Percentiles rank a stretch among this genome's conserved stretches.
Conservation (phyloP, 768 basidiomycete species). For the Trametes punicea region DNA sequence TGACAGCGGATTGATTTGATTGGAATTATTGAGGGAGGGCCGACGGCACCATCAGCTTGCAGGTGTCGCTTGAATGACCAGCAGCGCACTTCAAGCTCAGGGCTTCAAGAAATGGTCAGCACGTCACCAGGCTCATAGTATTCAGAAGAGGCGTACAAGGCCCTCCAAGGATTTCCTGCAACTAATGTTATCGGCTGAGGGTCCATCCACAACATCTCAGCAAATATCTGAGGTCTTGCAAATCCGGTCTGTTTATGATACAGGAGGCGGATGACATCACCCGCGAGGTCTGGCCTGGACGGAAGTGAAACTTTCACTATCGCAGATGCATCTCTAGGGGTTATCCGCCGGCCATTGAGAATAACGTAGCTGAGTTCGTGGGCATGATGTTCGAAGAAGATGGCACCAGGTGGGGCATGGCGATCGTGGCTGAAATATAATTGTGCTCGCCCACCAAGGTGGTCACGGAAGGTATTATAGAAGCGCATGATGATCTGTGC, state of each 20-base stretch:
- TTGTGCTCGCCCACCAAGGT: neutral
- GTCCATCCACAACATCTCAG: neutral
- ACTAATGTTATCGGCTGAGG: neutral
- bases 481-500: neutral
- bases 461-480: neutral
- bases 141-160: too few species aligned
- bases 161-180: neutral
- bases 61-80: neutral
- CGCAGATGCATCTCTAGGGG: neutral
- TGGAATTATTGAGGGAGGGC: neutral
- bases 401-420: neutral
- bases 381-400: neutral
- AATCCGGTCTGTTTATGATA: neutral
- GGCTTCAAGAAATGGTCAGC: neutral
- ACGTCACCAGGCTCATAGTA: too few species aligned
- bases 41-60: neutral
- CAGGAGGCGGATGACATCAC: neutral
- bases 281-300: neutral
- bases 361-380: neutral
- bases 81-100: neutral
- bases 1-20: neutral
- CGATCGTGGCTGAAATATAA: neutral
- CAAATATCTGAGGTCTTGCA: neutral
- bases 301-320: neutral
- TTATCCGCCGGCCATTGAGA: neutral